These are phyloP conservation scores for Heterobasidion occidentale DNA, from an alignment of 1,284 basidiomycete species.

Conservation along the genomic window DNA sequence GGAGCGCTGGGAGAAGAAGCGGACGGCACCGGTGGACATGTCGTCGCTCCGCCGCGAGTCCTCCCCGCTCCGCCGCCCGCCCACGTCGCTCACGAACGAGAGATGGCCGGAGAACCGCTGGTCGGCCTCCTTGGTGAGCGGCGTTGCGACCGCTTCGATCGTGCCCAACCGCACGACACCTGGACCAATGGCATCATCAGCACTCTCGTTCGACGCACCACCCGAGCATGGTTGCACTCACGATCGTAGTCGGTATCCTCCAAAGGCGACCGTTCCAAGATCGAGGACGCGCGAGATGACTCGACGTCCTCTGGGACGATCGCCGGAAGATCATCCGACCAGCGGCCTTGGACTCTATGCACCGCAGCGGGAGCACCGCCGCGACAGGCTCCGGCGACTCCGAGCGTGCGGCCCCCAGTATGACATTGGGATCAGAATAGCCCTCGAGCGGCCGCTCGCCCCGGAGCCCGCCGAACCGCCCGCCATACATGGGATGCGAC, in stretches of 20 bases:
- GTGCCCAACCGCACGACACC: slow-evolving; percentile 42
- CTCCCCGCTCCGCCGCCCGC: neutral
- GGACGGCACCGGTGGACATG: neutral
- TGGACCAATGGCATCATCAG: slow-evolving; percentile 15
- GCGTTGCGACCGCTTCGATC: slow-evolving; percentile 45
- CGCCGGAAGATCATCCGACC: slow-evolving; percentile 17
- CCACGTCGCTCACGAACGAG: slow-evolving; percentile 15
- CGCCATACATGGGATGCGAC: slow-evolving; percentile 18
- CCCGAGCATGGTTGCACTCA: slow-evolving; percentile 21
- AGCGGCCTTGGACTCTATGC: slow-evolving; percentile 18
- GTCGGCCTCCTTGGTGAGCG: slow-evolving; percentile 31
- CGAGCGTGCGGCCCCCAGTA: slow-evolving; percentile 13
- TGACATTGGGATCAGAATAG: slow-evolving; percentile 15
- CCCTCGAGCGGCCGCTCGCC: slow-evolving; percentile 17
- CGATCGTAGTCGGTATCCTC: slow-evolving; percentile 37
- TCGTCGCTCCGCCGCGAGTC: neutral
- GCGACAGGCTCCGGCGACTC: slow-evolving; percentile 1
- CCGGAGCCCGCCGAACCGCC: slow-evolving; percentile 19
- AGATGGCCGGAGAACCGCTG: slow-evolving; percentile 33
- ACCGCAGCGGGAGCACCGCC: slow-evolving; percentile 22
- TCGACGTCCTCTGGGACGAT: slow-evolving; percentile 59
- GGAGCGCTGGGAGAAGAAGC: slow-evolving; percentile 3
- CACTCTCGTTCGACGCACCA: neutral
- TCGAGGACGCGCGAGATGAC: slow-evolving; percentile 47
- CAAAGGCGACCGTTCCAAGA: slow-evolving; percentile 29